Conservation (phyloP, 148 eudicot species). For the Diospyros lotus region DNA sequence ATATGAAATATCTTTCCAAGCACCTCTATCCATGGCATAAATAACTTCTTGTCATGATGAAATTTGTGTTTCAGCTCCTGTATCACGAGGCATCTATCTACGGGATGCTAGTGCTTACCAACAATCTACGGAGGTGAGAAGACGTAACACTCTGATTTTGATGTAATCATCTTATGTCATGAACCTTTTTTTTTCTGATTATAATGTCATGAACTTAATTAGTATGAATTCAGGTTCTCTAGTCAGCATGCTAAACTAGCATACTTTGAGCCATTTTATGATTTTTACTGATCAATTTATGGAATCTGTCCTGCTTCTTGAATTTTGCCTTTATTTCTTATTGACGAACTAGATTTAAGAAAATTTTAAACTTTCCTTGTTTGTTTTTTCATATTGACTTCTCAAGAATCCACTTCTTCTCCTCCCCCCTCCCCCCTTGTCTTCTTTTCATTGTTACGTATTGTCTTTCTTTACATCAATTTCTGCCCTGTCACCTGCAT, state of each 20-base stretch:
- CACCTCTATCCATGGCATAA: not conserved
- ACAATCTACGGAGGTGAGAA: conserved; percentile 75
- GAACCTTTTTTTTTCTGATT: not conserved
- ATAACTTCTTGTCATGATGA: conserved; percentile 5
- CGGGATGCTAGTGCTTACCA: conserved; percentile 70
- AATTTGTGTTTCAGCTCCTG: conserved; percentile 55
- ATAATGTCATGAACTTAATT: no score
- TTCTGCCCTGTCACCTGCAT: no score
- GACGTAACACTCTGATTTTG: not conserved
- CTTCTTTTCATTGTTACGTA: not conserved
- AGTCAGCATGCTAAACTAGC: not conserved
- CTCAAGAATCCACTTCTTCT: not conserved
- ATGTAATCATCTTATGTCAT: conserved; percentile 6
- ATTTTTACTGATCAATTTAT: not conserved
- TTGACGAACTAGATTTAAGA: not conserved
- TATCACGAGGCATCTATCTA: conserved; percentile 87
- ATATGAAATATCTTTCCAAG: no score
- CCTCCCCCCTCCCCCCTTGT: not conserved
- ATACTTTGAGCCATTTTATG: not conserved
- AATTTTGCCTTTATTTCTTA: not conserved
- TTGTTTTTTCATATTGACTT: not conserved
- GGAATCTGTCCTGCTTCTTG: not conserved
- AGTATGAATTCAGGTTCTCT: conserved; percentile 1
- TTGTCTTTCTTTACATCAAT: not conserved
- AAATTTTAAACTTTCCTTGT: not conserved